Percentiles rank a stretch among this genome's conserved stretches.
Conservation (phyloP, 2,329 filamentous ascomycete species). For the Endoconidiophora laricicola region DNA sequence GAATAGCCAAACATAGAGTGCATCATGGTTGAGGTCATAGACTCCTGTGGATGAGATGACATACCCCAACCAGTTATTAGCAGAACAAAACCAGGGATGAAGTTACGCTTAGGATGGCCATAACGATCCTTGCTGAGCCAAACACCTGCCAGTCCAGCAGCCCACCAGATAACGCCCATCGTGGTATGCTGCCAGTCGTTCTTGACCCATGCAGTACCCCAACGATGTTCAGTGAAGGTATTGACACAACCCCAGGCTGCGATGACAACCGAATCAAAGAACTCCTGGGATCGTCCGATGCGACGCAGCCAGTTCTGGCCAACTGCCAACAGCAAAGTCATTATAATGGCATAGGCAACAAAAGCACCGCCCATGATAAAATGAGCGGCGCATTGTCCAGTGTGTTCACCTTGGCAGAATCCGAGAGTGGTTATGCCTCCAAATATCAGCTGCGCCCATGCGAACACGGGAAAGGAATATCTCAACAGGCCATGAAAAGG, state of each 20-base stretch:
- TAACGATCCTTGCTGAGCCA: conserved; percentile 79
- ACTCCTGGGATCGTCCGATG: conserved; percentile 80
- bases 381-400: conserved; percentile 85
- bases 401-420: conserved; percentile 81
- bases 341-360: conserved; percentile 77
- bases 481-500: conserved; percentile 65
- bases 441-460: conserved; percentile 91
- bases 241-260: conserved; percentile 94
- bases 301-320: conserved; percentile 76
- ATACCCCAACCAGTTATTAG: conserved; percentile 89
- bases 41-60: conserved; percentile 73
- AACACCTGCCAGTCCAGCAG: conserved; percentile 73
- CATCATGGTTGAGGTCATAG: conserved; percentile 72
- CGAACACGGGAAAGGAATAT: conserved; percentile 69
- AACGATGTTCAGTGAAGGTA: conserved; percentile 93
- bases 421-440: conserved; percentile 84
- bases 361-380: conserved; percentile 99
- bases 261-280: conserved; percentile 85
- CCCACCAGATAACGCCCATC: conserved; percentile 99
- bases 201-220: conserved; percentile 74
- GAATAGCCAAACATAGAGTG: conserved; percentile 88
- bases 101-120: conserved; percentile 76
- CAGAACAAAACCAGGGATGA: conserved; percentile 83
- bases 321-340: conserved; percentile 73
- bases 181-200: conserved; percentile 96